A percentile compares a stretch with the other conserved stretches of the same genome.
These are phyloP conservation scores for Exophiala aquamarina DNA, from an alignment of 2,329 filamentous ascomycete genomes.

Conservation along the genomic window DNA sequence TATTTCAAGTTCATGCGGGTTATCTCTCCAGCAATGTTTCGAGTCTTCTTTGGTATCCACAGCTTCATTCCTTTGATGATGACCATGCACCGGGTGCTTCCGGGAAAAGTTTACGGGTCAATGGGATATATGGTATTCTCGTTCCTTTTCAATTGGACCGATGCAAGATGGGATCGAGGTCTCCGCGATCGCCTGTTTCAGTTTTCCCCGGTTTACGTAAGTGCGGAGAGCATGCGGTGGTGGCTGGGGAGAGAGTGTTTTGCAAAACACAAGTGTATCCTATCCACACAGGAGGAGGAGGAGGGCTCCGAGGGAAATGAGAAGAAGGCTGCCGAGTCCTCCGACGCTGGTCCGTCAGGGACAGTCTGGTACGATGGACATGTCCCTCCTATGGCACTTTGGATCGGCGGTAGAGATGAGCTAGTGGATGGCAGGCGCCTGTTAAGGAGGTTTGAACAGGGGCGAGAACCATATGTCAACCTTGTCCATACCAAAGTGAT, in stretches of 20 bases:
- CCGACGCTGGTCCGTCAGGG: constrained; percentile 11
- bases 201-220: constrained; percentile 88
- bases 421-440: constrained; percentile 80
- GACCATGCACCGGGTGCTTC: constrained; percentile 69
- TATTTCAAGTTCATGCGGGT: constrained; percentile 90
- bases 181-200: constrained; percentile 83
- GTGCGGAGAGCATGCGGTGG: constrained; percentile 89
- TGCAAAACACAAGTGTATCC: constrained; percentile 79
- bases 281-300: constrained; percentile 64
- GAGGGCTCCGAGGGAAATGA: constrained; percentile 25
- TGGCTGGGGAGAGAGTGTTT: constrained; percentile 91
- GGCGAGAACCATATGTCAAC: constrained; percentile 76
- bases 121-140: constrained; percentile 87
- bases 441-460: constrained; percentile 70
- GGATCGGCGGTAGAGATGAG: constrained; percentile 80
- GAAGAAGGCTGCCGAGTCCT: constrained; percentile 12
- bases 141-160: constrained; percentile 86
- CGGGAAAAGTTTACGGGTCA: constrained; percentile 69
- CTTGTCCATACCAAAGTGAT: constrained; percentile 82
- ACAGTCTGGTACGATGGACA: constrained; percentile 80
- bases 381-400: constrained; percentile 81
- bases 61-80: constrained; percentile 95
- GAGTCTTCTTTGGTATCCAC: constrained; percentile 84
- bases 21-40: constrained; percentile 74
- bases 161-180: constrained; percentile 78